Conservation (phyloP, 2,329 filamentous ascomycete genomes). For the Myriosclerotinia curreyana region DNA sequence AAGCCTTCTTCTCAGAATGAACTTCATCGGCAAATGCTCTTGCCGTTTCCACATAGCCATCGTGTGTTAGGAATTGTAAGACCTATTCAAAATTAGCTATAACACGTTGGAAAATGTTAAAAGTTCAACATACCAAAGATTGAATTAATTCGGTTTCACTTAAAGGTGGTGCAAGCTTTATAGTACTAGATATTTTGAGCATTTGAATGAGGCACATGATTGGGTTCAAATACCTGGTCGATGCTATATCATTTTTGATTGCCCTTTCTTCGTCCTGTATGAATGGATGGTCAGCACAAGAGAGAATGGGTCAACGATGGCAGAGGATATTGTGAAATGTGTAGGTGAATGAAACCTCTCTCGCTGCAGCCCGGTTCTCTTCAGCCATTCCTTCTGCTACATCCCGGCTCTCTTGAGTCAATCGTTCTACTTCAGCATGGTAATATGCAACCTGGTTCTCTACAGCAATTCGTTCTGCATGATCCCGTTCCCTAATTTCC, state of each 20-base stretch:
- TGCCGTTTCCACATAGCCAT: constrained; percentile 92
- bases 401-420: too few relatives aligned
- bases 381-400: too few relatives aligned
- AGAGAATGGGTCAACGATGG: not conserved
- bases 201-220: not conserved
- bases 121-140: constrained; percentile 56
- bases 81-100: constrained; percentile 43
- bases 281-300: constrained; percentile 4
- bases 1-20: constrained; percentile 65
- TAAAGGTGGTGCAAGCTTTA: constrained; percentile 53
- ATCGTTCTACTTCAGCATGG: too few relatives aligned
- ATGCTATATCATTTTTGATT: constrained; percentile 50
- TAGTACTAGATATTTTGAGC: constrained; percentile 39
- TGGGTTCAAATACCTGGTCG: constrained; percentile 42
- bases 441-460: too few relatives aligned
- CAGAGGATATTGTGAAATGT: not conserved
- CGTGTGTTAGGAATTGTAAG: constrained; percentile 86
- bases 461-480: too few relatives aligned
- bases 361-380: not conserved
- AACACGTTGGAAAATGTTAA: not conserved
- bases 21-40: constrained; percentile 84
- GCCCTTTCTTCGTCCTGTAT: constrained; percentile 34
- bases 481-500: too few relatives aligned
- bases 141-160: constrained; percentile 79
- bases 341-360: not conserved